phyloP scores from a whole-genome alignment of 2,329 filamentous ascomycete genomes.

The Pseudocercospora crystallina region DNA sequence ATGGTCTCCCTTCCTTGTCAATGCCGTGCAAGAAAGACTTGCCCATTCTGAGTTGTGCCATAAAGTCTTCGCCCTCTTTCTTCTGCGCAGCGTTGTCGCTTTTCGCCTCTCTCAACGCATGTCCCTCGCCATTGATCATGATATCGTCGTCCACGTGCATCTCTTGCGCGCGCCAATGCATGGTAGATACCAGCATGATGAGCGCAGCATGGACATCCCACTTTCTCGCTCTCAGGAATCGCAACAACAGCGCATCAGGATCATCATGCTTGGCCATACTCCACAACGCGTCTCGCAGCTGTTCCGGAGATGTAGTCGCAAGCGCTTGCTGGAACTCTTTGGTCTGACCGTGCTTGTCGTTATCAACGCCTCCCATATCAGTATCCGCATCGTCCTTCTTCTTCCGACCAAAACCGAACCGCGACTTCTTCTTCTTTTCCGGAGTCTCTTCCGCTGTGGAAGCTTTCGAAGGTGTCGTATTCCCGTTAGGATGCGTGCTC shows the following conservation, averaged over 20 bases:
- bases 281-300: conserved; percentile 82
- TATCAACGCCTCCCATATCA: conserved; percentile 49
- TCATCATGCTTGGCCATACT: conserved; percentile 93
- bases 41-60: conserved; percentile 80
- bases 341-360: conserved; percentile 91
- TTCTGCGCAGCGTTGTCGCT: conserved; percentile 61
- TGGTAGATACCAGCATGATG: conserved; percentile 89
- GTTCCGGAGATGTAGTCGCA: conserved; percentile 72
- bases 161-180: conserved; percentile 83
- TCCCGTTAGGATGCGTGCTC: conserved; percentile 27
- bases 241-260: conserved; percentile 78
- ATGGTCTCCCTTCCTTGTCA: conserved; percentile 80
- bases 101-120: conserved; percentile 61
- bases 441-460: conserved; percentile 17
- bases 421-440: conserved; percentile 70
- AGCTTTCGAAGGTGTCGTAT: conserved; percentile 18
- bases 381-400: conserved; percentile 62
- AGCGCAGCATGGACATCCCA: conserved; percentile 94
- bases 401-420: conserved; percentile 68
- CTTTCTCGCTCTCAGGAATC: conserved; percentile 85
- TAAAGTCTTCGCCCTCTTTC: conserved; percentile 72
- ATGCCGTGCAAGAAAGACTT: conserved; percentile 90
- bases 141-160: conserved; percentile 89
- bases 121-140: conserved; percentile 71
- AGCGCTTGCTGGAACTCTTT: conserved; percentile 84